Evolutionary conservation across 148 eudicot genomes (phyloP), one percentile per base, ranked within the genome.

Genomic region (Rhododendron mucronatum): DNA sequence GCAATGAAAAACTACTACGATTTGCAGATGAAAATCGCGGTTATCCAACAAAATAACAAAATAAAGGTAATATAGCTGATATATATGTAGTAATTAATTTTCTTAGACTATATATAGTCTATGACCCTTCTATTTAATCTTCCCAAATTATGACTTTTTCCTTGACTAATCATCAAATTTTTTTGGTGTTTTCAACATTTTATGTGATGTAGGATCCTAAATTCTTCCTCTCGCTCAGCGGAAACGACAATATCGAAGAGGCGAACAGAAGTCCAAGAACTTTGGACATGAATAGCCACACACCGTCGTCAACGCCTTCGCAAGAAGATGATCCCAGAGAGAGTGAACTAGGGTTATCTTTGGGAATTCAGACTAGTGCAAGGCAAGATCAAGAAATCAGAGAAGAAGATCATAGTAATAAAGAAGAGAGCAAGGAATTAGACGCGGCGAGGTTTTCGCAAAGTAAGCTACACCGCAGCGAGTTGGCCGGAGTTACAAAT

Each of bases 341-440:
- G 16, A 83, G 83, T 39, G 89, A 85, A 82, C 89, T 92, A 90
- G 92, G 93, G 89, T 84, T 92, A 59, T 92, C 94, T n/a, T 87
- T 92, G 85, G 90, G 84, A 39, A 75, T 92, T 20, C 87, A 85
- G 35, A 87, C 88, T 30, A 71, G 75, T 83, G 47, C 59, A 23
- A 83, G 78, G 63, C 67, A 82, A 81, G 82, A 41, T 41, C 45
- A 75, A 50, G 83, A 55, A 67, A 76, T 28, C 5, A 69, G 48
- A 78, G 84, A 84, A 18, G 87, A 83, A 47, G 86, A 85, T 11
- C 30, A 65, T n/a, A 57, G 33, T 14, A 69, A 48, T 14, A 69
- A 48, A 28, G 86, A 15, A 41, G 87, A 88, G 80, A 61, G 85
- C 35, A 86, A 51, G 26, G 48, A 59, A 23, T 88, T 84, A 76